These are phyloP conservation scores for Cryptococcus deneoformans DNA, from an alignment of 1,284 basidiomycete species.

Conservation along the genomic window DNA sequence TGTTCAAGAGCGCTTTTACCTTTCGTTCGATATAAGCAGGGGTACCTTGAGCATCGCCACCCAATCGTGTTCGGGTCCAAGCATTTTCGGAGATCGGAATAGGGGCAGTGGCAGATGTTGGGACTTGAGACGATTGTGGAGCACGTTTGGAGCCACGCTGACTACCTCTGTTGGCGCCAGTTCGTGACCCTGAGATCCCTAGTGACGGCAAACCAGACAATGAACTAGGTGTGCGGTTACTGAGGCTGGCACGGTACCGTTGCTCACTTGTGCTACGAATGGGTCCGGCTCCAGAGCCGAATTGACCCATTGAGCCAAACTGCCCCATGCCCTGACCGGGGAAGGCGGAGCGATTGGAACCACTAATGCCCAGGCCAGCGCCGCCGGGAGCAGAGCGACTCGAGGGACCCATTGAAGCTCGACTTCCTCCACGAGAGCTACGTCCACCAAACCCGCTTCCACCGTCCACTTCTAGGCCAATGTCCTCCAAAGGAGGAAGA, in stretches of 20 bases:
- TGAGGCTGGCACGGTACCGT: slow-evolving; percentile 58
- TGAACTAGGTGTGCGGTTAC: slow-evolving; percentile 53
- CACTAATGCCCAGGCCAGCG: slow-evolving; percentile 29
- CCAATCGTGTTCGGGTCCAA: slow-evolving; percentile 59
- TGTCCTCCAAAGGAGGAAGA: slow-evolving; percentile 83
- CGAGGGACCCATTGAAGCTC: slow-evolving; percentile 54
- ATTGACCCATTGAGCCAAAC: slow-evolving; percentile 70
- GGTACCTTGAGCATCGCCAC: slow-evolving; percentile 60
- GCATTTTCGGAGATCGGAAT: slow-evolving; percentile 75
- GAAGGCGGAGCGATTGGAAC: slow-evolving; percentile 52
- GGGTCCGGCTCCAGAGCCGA: slow-evolving; percentile 54
- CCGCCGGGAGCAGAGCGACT: slow-evolving; percentile 46
- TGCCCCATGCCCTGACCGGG: slow-evolving; percentile 42
- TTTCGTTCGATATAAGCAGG: slow-evolving; percentile 87
- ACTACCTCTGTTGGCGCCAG: slow-evolving; percentile 37
- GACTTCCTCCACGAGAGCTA: slow-evolving; percentile 23
- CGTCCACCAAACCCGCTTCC: slow-evolving; percentile 59
- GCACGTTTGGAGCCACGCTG: slow-evolving; percentile 40
- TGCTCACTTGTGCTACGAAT: slow-evolving; percentile 63
- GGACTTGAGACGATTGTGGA: slow-evolving; percentile 35
- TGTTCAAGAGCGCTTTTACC: slow-evolving; percentile 92
- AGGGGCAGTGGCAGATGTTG: slow-evolving; percentile 56
- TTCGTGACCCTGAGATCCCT: slow-evolving; percentile 25
- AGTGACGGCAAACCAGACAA: slow-evolving; percentile 27
- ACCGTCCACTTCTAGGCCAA: slow-evolving; percentile 76